Evolutionary conservation across 2,329 filamentous ascomycete species (phyloP).

Genomic region (Coniochaeta prunicola): DNA sequence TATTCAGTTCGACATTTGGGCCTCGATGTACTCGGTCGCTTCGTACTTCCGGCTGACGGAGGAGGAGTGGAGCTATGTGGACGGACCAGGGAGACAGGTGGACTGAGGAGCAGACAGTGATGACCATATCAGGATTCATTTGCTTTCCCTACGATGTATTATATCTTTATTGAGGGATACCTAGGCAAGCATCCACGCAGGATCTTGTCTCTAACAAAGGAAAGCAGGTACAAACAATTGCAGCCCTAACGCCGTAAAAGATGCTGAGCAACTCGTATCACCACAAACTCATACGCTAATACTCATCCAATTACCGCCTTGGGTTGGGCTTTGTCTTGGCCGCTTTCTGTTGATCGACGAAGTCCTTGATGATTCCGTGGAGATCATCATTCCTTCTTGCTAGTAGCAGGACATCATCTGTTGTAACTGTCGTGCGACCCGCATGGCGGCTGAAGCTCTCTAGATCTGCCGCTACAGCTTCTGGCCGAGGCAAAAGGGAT

Average conservation of each 20-base stretch:
- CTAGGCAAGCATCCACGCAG: neutral
- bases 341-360: slow-evolving; percentile 54
- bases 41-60: slow-evolving; percentile 9
- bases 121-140: neutral
- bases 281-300: neutral
- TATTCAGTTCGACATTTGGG: slow-evolving; percentile 38
- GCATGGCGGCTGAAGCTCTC: slow-evolving; percentile 65
- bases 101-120: neutral
- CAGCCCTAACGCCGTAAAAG: neutral
- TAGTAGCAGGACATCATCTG: slow-evolving; percentile 82
- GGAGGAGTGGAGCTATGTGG: slow-evolving; percentile 15
- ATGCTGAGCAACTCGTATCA: neutral
- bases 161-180: neutral
- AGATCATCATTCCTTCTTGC: slow-evolving; percentile 82
- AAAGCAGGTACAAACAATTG: neutral
- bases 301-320: slow-evolving; percentile 17
- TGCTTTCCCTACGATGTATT: neutral
- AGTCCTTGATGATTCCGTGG: slow-evolving; percentile 64
- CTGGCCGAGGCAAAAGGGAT: slow-evolving; percentile 21
- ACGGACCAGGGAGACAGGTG: slow-evolving; percentile 2
- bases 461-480: slow-evolving; percentile 49
- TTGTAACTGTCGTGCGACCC: slow-evolving; percentile 69
- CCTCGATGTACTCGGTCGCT: slow-evolving; percentile 25
- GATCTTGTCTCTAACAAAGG: neutral
- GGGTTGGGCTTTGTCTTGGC: slow-evolving; percentile 29